Conservation (phyloP, 2,329 filamentous ascomycete species). For the Cladosporium halotolerans region DNA sequence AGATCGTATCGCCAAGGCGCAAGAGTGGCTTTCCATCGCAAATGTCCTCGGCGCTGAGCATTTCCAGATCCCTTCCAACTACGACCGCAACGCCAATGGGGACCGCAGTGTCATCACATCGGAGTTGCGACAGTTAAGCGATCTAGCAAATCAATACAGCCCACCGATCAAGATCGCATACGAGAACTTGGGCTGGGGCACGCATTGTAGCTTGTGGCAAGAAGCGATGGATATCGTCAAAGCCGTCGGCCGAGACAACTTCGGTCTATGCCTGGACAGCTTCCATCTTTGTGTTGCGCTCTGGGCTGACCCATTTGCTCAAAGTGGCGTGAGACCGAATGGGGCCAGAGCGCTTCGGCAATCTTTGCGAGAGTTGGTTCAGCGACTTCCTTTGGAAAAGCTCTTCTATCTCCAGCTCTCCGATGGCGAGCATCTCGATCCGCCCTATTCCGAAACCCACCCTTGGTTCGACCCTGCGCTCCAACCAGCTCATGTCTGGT, state of each 20-base stretch:
- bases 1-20: neutral
- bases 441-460: slow-evolving; percentile 15
- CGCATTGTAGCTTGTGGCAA: slow-evolving; percentile 31
- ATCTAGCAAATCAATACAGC: slow-evolving; percentile 20
- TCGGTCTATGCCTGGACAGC: slow-evolving; percentile 34
- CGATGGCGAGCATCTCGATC: slow-evolving; percentile 31
- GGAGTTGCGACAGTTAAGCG: slow-evolving; percentile 4
- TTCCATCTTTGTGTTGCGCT: slow-evolving; percentile 31
- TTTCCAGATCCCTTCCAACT: neutral
- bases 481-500: slow-evolving; percentile 10
- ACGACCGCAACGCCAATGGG: neutral
- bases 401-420: slow-evolving; percentile 34
- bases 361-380: slow-evolving; percentile 22
- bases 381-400: slow-evolving; percentile 24
- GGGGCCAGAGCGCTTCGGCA: slow-evolving; percentile 1
- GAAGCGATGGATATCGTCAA: slow-evolving; percentile 24
- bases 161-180: slow-evolving; percentile 27
- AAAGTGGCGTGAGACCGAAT: slow-evolving; percentile 17
- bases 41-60: neutral
- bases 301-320: slow-evolving; percentile 28
- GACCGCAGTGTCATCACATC: neutral
- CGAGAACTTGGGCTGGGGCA: slow-evolving; percentile 31
- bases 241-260: slow-evolving; percentile 30
- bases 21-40: neutral
- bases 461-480: slow-evolving; percentile 4